A percentile compares a stretch with the other conserved stretches of the same genome.
phyloP scores from a whole-genome alignment of 169 alveolate species.

The Plasmodium sp. region DNA sequence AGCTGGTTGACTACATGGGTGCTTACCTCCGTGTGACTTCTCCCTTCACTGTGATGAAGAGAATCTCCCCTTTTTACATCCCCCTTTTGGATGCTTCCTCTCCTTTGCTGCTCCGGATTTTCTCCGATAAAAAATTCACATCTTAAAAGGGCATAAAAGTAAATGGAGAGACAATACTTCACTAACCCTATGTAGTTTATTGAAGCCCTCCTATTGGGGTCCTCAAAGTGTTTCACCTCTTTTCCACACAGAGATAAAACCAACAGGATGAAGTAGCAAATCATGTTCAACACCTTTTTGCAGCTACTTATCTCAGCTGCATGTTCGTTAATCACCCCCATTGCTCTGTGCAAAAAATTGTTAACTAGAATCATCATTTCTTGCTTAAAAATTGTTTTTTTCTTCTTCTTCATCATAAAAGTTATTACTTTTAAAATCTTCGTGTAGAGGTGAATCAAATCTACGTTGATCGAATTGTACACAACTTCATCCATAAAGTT shows the following conservation, averaged over 20 bases:
- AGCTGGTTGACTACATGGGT: not conserved
- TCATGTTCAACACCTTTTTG: constrained; percentile 10
- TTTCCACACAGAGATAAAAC: constrained; percentile 20
- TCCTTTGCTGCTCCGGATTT: not conserved
- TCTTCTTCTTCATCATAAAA: constrained; percentile 28
- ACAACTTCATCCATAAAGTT: constrained; percentile 57
- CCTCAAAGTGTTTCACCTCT: not conserved
- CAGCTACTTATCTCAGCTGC: not conserved
- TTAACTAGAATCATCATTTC: constrained; percentile 42
- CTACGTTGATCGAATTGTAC: constrained; percentile 26
- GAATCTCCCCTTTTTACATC: not conserved
- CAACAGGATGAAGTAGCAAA: constrained; percentile 19
- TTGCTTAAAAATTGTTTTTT: not conserved
- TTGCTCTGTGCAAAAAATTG: constrained; percentile 24
- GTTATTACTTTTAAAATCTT: constrained; percentile 38
- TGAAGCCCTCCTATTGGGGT: constrained; percentile 11
- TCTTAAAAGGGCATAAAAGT: not conserved
- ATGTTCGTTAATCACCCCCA: constrained; percentile 30
- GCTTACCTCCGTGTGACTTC: not conserved
- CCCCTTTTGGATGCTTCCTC: not conserved
- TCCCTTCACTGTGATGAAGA: not conserved
- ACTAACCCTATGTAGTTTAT: not conserved
- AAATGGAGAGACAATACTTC: constrained; percentile 12
- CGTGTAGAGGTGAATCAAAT: constrained; percentile 33
- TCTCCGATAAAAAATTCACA: constrained; percentile 26